Evolutionary conservation across 306 rosid species (phyloP).

Genomic region (Corylus avellana): DNA sequence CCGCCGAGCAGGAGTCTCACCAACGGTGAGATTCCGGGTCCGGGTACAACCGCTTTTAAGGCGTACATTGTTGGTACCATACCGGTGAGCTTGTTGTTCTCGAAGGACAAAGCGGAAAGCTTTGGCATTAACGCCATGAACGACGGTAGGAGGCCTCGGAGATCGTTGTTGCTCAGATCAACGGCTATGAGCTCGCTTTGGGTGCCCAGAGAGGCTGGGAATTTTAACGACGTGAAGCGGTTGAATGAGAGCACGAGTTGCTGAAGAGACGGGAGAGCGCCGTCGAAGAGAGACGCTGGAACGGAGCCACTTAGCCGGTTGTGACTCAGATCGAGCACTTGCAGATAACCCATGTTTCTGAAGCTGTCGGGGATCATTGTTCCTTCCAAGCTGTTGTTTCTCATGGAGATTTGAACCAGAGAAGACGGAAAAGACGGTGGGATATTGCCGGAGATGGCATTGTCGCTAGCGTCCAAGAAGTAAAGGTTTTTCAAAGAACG

Average conservation of each 20-base stretch:
- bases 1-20: constrained; percentile 67
- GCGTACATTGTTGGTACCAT: constrained; percentile 78
- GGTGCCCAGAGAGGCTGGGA: constrained; percentile 13
- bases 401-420: constrained; percentile 54
- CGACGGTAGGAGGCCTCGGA: constrained; percentile 56
- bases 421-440: constrained; percentile 54
- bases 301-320: constrained; percentile 54
- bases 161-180: constrained; percentile 68
- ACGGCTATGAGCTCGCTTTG: constrained; percentile 59
- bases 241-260: constrained; percentile 75
- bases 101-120: constrained; percentile 73
- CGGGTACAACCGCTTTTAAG: constrained; percentile 54
- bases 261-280: constrained; percentile 55
- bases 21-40: constrained; percentile 48
- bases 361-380: constrained; percentile 30
- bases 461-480: constrained; percentile 59
- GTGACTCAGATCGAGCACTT: constrained; percentile 68
- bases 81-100: constrained; percentile 69
- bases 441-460: constrained; percentile 43
- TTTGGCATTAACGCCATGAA: constrained; percentile 64
- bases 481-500: constrained; percentile 40
- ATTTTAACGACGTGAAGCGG: constrained; percentile 45
- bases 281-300: constrained; percentile 48
- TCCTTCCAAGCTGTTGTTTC: constrained; percentile 67
- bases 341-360: constrained; percentile 33